These are phyloP conservation scores for Oryza meyeriana DNA, from an alignment of 176 grass and related monocot genomes.

Conservation along the genomic window DNA sequence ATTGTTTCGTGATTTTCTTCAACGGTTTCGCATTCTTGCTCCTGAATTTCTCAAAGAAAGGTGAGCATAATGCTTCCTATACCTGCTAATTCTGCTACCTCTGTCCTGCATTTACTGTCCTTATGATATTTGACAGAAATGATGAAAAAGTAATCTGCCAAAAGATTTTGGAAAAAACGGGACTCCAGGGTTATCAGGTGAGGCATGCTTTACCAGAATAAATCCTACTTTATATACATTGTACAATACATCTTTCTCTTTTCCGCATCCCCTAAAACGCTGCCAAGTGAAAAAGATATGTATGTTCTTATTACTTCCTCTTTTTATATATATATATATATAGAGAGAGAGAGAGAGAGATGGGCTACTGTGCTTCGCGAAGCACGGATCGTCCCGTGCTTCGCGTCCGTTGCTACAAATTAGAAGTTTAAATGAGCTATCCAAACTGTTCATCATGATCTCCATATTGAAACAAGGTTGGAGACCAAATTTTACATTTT, in stretches of 20 bases:
- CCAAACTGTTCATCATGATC: too few relatives aligned
- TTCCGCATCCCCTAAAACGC: background rate
- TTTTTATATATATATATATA: too few relatives aligned
- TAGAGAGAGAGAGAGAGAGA: too few relatives aligned
- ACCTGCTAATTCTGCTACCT: slow-evolving; percentile 9
- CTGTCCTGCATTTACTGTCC: slow-evolving; percentile 11
- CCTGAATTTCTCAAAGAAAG: slow-evolving; percentile 69
- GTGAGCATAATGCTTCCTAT: slow-evolving; percentile 36
- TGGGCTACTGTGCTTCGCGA: too few relatives aligned
- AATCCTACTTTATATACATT: slow-evolving; percentile 18
- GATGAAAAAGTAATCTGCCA: slow-evolving; percentile 74
- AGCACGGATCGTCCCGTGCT: too few relatives aligned
- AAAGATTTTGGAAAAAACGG: slow-evolving; percentile 85
- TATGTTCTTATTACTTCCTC: slow-evolving; percentile 17
- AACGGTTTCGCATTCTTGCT: slow-evolving; percentile 74
- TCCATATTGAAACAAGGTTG: too few relatives aligned
- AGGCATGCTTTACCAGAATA: slow-evolving; percentile 23
- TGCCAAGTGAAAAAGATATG: background rate
- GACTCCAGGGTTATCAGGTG: slow-evolving; percentile 78
- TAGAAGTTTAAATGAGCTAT: too few relatives aligned
- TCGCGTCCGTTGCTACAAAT: too few relatives aligned
- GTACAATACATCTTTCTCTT: background rate
- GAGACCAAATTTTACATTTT: too few relatives aligned
- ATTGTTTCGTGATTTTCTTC: slow-evolving; percentile 81
- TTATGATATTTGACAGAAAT: slow-evolving; percentile 45